These are phyloP conservation scores for Mycena chlorophos DNA, from an alignment of 768 basidiomycete species.

Conservation along the genomic window DNA sequence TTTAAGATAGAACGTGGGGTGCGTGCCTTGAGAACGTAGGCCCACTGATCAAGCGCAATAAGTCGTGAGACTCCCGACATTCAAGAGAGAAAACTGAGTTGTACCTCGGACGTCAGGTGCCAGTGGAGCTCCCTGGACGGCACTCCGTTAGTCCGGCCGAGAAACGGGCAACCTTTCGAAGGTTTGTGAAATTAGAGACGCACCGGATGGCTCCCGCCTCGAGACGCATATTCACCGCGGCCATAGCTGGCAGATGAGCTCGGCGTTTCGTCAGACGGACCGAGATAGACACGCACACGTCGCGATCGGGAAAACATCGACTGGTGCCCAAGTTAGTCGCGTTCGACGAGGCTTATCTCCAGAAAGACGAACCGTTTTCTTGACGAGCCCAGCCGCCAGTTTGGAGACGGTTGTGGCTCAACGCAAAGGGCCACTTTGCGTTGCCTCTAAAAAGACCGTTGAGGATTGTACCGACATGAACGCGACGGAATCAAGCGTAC, in stretches of 20 bases:
- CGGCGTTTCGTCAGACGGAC: neutral
- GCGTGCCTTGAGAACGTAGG: conserved; percentile 47
- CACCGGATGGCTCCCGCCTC: conserved; percentile 51
- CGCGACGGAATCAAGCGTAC: conserved; percentile 28
- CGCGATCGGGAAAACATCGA: conserved; percentile 50
- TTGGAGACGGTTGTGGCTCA: conserved; percentile 58
- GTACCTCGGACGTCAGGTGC: conserved; percentile 50
- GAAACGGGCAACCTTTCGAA: neutral
- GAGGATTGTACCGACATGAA: neutral
- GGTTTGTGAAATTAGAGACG: conserved; percentile 1
- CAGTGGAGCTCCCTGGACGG: conserved; percentile 50
- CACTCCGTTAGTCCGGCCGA: neutral
- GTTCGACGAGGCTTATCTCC: neutral
- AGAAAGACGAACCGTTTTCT: conserved; percentile 47
- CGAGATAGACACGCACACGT: conserved; percentile 35
- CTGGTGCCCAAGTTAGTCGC: conserved; percentile 29
- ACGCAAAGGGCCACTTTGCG: conserved; percentile 57
- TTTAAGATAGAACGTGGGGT: neutral
- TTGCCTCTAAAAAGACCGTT: conserved; percentile 42
- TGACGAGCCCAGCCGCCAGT: conserved; percentile 63
- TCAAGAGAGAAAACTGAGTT: neutral
- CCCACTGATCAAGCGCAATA: conserved; percentile 41
- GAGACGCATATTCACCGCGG: conserved; percentile 54
- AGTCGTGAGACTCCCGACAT: neutral
- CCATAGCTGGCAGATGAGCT: conserved; percentile 31